A percentile compares a stretch with the other conserved stretches of the same genome.
Evolutionary conservation across 2,329 filamentous ascomycete species (phyloP).

Genomic region (Beauveria scarabaeidicola): DNA sequence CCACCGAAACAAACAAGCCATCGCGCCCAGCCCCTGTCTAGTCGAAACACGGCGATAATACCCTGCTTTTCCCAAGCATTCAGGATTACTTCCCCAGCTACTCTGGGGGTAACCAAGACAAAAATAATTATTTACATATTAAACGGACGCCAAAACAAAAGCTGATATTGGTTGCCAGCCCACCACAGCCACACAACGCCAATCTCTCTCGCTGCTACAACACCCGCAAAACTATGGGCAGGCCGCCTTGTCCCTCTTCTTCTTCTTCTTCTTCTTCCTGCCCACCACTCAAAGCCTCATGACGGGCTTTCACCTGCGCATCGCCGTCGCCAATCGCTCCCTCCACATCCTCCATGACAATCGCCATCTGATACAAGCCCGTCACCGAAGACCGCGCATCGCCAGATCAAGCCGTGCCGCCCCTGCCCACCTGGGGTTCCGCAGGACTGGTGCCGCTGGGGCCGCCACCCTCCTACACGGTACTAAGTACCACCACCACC

Average conservation of each 20-base stretch:
- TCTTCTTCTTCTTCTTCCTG: neutral
- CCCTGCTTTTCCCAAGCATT: constrained; percentile 1
- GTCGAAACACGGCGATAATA: constrained; percentile 2
- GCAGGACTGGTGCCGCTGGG: constrained; percentile 21
- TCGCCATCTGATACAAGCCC: constrained; percentile 29
- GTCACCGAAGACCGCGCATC: constrained; percentile 32
- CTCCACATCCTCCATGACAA: constrained; percentile 37
- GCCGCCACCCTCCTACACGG: constrained; percentile 15
- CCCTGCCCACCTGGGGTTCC: constrained; percentile 31
- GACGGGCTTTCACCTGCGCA: constrained; percentile 38
- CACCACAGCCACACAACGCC: constrained; percentile 1
- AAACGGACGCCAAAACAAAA: neutral
- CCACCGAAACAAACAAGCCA: neutral
- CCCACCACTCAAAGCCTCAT: constrained; percentile 26
- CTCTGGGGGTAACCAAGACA: neutral
- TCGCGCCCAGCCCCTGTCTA: neutral
- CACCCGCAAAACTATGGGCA: neutral
- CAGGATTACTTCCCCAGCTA: neutral
- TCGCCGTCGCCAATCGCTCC: constrained; percentile 39
- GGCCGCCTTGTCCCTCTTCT: neutral
- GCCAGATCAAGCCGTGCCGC: constrained; percentile 34
- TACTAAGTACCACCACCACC: constrained; percentile 24
- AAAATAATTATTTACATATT: neutral
- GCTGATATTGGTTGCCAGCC: neutral
- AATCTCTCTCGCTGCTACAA: neutral